phyloP scores from a whole-genome alignment of 352 stramenopile genomes.

The Pythium grandisporangium region DNA sequence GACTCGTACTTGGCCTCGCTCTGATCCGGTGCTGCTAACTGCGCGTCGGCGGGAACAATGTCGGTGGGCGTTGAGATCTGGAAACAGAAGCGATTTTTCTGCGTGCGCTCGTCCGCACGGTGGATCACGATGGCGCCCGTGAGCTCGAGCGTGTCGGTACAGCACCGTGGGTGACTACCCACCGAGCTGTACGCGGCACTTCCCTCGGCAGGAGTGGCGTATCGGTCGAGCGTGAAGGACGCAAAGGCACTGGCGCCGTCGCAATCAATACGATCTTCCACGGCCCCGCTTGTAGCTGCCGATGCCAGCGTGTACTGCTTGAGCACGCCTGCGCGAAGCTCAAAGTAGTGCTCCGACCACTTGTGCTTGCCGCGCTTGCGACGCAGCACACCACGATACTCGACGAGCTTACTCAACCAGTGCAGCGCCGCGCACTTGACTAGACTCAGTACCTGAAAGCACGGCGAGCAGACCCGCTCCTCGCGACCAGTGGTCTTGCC shows the following conservation, averaged over 20 bases:
- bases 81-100: conserved; percentile 75
- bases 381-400: conserved; percentile 60
- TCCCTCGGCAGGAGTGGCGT: no score
- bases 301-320: conserved; percentile 72
- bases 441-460: conserved; percentile 50
- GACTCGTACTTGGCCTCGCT: neutral
- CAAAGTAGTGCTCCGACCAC: conserved; percentile 78
- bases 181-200: no score
- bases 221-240: no score
- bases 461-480: conserved; percentile 64
- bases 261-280: no score
- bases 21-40: no score
- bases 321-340: conserved; percentile 60
- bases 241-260: no score
- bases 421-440: conserved; percentile 56
- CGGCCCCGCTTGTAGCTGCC: no score
- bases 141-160: conserved; percentile 57
- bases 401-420: conserved; percentile 61
- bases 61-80: conserved; percentile 56
- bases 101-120: conserved; percentile 45
- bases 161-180: conserved; percentile 15
- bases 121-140: conserved; percentile 78
- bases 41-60: no score
- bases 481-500: conserved; percentile 47
- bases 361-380: conserved; percentile 68